Conservation (phyloP, 345 rosid species). For the Hibiscus tridactylites region DNA sequence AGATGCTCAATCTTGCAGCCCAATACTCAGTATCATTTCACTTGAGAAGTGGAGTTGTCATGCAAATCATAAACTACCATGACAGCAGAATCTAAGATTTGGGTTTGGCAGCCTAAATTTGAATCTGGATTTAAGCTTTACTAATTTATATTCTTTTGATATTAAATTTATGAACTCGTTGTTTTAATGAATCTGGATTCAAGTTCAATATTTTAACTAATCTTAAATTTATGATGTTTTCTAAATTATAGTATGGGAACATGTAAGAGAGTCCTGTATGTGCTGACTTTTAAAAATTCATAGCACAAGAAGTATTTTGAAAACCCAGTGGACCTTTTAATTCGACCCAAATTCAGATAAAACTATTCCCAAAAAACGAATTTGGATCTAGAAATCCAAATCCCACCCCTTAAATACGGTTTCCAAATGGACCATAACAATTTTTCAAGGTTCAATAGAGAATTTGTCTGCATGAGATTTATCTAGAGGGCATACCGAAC, state of each 20-base stretch:
- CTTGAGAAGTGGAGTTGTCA: neutral
- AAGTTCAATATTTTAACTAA: neutral
- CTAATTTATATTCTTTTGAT: neutral
- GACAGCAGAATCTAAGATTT: neutral
- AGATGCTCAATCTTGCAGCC: too few relatives aligned
- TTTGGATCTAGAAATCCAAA: neutral
- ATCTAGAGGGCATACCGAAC: slow-evolving; percentile 43
- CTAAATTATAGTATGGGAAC: neutral
- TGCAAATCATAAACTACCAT: neutral
- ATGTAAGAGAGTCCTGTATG: neutral
- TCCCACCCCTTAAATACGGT: neutral
- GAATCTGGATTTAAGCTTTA: neutral
- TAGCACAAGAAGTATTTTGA: neutral
- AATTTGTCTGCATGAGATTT: neutral
- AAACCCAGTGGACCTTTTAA: neutral
- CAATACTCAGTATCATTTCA: neutral
- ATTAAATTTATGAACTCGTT: neutral
- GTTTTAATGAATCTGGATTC: neutral
- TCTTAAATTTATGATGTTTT: neutral
- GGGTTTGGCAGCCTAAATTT: neutral
- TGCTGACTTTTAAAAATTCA: neutral
- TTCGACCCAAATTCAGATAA: neutral
- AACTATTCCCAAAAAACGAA: neutral
- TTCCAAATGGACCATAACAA: neutral
- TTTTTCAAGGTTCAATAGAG: neutral